phyloP scores from a whole-genome alignment of 768 basidiomycete species.

The Boletus tomentosulus region DNA sequence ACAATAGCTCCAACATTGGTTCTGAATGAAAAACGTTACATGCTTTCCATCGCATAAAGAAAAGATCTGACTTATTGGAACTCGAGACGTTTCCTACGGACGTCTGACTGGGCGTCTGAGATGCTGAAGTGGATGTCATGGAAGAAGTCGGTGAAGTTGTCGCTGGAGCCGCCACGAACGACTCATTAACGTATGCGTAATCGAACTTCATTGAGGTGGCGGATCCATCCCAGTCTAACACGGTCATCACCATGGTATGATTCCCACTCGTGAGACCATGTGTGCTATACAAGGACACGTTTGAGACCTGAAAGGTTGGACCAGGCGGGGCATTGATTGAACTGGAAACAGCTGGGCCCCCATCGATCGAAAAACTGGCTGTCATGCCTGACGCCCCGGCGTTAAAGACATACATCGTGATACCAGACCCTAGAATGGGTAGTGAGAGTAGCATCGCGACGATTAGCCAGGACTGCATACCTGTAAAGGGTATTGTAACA shows the following conservation, averaged over 20 bases:
- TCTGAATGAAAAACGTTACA: constrained; percentile 11
- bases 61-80: constrained; percentile 8
- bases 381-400: constrained; percentile 19
- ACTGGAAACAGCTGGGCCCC: constrained; percentile 1
- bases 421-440: constrained; percentile 18
- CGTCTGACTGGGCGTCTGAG: constrained; percentile 3
- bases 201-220: constrained; percentile 26
- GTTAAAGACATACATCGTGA: constrained; percentile 24
- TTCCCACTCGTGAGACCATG: constrained; percentile 15
- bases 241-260: constrained; percentile 21
- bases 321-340: constrained; percentile 2
- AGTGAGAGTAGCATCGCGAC: background rate
- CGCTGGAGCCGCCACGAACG: constrained; percentile 9
- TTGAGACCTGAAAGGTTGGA: constrained; percentile 19
- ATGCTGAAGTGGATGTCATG: background rate
- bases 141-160: constrained; percentile 2
- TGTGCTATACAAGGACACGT: constrained; percentile 14
- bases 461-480: constrained; percentile 1
- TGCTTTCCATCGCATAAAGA: background rate
- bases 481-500: constrained; percentile 20
- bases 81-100: background rate
- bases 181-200: constrained; percentile 23
- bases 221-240: constrained; percentile 16
- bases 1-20: constrained; percentile 10
- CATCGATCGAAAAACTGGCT: constrained; percentile 21